A percentile compares a stretch with the other conserved stretches of the same genome.
phyloP scores from a whole-genome alignment of 495 filamentous ascomycete genomes.

The Penicillium silybi region DNA sequence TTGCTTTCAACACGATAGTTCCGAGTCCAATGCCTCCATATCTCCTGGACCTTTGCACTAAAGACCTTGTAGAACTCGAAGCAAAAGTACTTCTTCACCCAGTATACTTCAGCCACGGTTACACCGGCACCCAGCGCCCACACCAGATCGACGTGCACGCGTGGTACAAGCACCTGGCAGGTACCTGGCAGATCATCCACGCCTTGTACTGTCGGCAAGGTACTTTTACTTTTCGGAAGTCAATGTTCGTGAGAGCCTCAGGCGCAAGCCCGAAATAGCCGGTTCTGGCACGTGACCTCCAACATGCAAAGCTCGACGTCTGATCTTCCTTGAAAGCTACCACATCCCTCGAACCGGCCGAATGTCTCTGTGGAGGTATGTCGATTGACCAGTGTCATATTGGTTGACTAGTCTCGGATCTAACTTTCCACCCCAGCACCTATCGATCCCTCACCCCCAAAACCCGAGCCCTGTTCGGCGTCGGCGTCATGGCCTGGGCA shows the following conservation, averaged over 20 bases:
- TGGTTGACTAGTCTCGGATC: neutral
- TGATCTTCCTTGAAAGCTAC: neutral
- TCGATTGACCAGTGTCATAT: neutral
- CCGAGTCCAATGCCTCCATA: neutral
- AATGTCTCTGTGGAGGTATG: conserved; percentile 43
- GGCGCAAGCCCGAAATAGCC: conserved; percentile 8
- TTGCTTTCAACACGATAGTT: neutral
- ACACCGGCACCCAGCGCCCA: conserved; percentile 4
- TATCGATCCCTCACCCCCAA: conserved; percentile 58
- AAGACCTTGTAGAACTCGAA: neutral
- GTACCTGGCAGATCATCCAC: neutral
- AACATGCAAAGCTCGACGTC: neutral
- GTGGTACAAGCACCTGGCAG: conserved; percentile 17
- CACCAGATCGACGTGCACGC: conserved; percentile 3
- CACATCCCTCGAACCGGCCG: neutral
- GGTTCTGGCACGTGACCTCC: conserved; percentile 17
- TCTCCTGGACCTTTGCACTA: neutral
- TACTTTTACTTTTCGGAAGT: neutral
- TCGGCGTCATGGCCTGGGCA: conserved; percentile 63
- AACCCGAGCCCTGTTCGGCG: conserved; percentile 60
- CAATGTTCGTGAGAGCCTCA: conserved; percentile 1
- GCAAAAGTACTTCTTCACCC: conserved; percentile 11
- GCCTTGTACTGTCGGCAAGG: neutral
- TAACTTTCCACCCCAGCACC: conserved; percentile 35
- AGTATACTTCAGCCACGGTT: conserved; percentile 17